These are phyloP conservation scores for Mesembryanthemum crystallinum DNA, from an alignment of 148 eudicot species.

Conservation along the genomic window DNA sequence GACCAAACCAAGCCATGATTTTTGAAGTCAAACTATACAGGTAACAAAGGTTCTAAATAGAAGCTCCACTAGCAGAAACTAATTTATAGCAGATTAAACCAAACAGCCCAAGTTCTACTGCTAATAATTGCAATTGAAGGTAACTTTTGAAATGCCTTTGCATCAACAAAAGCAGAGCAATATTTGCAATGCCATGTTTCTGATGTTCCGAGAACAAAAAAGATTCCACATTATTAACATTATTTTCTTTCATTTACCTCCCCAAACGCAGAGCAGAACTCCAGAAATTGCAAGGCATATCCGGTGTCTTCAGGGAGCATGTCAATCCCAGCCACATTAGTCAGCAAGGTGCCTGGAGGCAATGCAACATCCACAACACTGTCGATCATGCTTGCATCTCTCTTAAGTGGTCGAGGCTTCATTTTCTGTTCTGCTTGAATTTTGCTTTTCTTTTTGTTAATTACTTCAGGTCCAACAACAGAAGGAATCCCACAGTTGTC, in stretches of 20 bases:
- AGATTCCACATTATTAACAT: neutral
- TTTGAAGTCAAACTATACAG: neutral
- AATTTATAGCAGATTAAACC: neutral
- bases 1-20: neutral
- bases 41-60: neutral
- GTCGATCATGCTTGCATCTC: constrained; percentile 14
- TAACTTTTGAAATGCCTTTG: neutral
- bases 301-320: constrained; percentile 66
- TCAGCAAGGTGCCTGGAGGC: constrained; percentile 65
- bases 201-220: neutral
- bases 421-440: constrained; percentile 7
- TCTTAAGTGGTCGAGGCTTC: constrained; percentile 20
- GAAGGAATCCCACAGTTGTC: neutral
- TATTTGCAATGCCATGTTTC: neutral
- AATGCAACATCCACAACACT: constrained; percentile 33
- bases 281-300: constrained; percentile 72
- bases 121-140: too few relatives aligned
- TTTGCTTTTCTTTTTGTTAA: constrained; percentile 21
- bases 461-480: constrained; percentile 1
- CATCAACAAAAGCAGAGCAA: neutral
- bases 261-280: constrained; percentile 79
- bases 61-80: neutral
- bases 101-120: neutral
- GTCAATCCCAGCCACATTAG: constrained; percentile 55
- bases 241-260: constrained; percentile 43